phyloP scores from a whole-genome alignment of 2,329 filamentous ascomycete genomes.

The Pseudogymnoascus sp. region DNA sequence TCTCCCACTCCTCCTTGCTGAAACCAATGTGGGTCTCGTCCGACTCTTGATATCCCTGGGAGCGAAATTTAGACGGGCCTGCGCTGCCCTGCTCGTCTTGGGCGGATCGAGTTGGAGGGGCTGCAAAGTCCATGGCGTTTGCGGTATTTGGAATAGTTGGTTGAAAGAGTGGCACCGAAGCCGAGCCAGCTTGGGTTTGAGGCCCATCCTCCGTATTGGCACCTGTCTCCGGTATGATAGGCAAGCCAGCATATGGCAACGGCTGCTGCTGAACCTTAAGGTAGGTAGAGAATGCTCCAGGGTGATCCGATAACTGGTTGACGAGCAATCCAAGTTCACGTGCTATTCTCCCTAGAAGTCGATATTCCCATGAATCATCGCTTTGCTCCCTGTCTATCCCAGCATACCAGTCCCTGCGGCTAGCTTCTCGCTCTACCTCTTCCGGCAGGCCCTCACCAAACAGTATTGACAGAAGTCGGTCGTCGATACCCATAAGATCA shows the following conservation, averaged over 20 bases:
- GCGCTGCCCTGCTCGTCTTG: neutral
- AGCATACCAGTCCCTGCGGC: constrained; percentile 33
- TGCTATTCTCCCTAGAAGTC: constrained; percentile 76
- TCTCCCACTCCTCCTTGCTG: constrained; percentile 64
- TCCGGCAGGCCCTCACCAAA: constrained; percentile 71
- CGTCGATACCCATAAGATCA: constrained; percentile 87
- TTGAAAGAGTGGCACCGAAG: constrained; percentile 22
- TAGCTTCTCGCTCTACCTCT: constrained; percentile 14
- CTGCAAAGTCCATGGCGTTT: neutral
- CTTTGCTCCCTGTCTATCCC: constrained; percentile 19
- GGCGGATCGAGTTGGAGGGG: neutral
- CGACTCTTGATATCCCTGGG: constrained; percentile 7
- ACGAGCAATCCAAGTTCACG: constrained; percentile 80
- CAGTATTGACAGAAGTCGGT: constrained; percentile 74
- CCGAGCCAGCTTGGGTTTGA: constrained; percentile 8
- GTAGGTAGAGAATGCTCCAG: constrained; percentile 84
- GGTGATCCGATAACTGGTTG: constrained; percentile 76
- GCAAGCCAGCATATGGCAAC: constrained; percentile 72
- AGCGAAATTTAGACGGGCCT: neutral
- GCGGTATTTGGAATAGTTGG: constrained; percentile 19
- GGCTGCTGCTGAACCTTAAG: constrained; percentile 55
- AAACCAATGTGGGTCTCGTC: constrained; percentile 12
- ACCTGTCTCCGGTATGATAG: constrained; percentile 52
- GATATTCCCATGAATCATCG: constrained; percentile 59
- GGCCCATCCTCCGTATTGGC: constrained; percentile 27